phyloP scores from a whole-genome alignment of 176 grass and related monocot species.

The Bonia amplexicaulis region DNA sequence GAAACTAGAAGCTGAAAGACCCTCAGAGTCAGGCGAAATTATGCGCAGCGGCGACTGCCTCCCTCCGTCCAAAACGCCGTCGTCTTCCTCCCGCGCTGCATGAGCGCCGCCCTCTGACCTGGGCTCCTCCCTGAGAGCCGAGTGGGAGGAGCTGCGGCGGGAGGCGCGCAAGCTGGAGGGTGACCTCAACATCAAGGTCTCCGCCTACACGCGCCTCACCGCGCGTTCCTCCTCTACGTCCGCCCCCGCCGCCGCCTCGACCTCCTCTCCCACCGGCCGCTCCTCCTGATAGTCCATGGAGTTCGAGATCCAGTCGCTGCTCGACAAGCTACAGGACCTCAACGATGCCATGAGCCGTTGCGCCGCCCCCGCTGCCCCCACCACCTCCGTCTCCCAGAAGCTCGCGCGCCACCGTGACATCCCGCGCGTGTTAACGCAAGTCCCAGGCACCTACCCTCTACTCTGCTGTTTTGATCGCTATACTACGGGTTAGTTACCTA shows the following conservation, averaged over 20 bases:
- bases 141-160: constrained; percentile 87
- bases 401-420: constrained; percentile 94
- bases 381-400: constrained; percentile 78
- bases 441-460: background rate
- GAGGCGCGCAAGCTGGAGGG: constrained; percentile 95
- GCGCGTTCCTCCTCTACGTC: constrained; percentile 49
- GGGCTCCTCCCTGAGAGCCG: background rate
- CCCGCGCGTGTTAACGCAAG: constrained; percentile 91
- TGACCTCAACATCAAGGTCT: constrained; percentile 90
- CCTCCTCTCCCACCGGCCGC: constrained; percentile 29
- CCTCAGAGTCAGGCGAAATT: no score
- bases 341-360: constrained; percentile 94
- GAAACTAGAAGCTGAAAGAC: no score
- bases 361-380: constrained; percentile 51
- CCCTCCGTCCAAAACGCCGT: no score
- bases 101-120: no score
- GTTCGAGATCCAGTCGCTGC: constrained; percentile 84
- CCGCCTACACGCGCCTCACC: constrained; percentile 85
- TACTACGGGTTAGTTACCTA: background rate
- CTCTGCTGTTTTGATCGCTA: background rate
- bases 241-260: background rate
- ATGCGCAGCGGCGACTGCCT: no score
- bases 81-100: no score
- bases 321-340: constrained; percentile 84
- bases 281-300: constrained; percentile 93